phyloP scores from a whole-genome alignment of 2,329 filamentous ascomycete species.

The Onygenales sp. region DNA sequence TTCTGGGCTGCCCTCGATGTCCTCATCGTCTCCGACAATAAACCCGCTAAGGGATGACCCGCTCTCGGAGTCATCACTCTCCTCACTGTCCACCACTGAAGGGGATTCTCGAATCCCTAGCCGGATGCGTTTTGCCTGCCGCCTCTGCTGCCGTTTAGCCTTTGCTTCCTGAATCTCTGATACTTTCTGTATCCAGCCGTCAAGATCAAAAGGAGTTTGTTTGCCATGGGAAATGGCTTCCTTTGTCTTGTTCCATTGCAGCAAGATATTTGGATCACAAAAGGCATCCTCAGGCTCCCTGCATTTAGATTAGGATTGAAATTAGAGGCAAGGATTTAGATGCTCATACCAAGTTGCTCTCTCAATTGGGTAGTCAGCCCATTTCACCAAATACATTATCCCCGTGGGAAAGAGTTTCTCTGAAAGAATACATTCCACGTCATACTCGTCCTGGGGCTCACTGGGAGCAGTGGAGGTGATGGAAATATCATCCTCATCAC shows the following conservation, averaged over 20 bases:
- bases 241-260: conserved; percentile 31
- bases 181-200: conserved; percentile 20
- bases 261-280: conserved; percentile 23
- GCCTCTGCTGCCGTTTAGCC: conserved; percentile 17
- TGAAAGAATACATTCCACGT: conserved; percentile 46
- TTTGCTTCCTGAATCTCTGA: conserved; percentile 14
- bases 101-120: conserved; percentile 11
- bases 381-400: conserved; percentile 51
- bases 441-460: conserved; percentile 41
- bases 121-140: conserved; percentile 20
- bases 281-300: conserved; percentile 39
- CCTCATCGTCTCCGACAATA: neutral
- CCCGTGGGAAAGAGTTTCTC: conserved; percentile 29
- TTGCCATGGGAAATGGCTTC: conserved; percentile 21
- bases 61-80: neutral
- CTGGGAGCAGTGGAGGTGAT: conserved; percentile 43
- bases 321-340: too few relatives aligned
- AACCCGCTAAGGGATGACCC: neutral
- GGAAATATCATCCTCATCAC: conserved; percentile 46
- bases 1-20: neutral
- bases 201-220: conserved; percentile 23
- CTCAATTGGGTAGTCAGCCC: conserved; percentile 51
- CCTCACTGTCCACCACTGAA: neutral
- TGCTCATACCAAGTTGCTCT: conserved; percentile 38
- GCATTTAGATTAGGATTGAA: too few relatives aligned